Evolutionary conservation across 83 land plant genomes (phyloP), one percentile per base, ranked within the genome.

Genomic region (Isoetes engelmannii): DNA sequence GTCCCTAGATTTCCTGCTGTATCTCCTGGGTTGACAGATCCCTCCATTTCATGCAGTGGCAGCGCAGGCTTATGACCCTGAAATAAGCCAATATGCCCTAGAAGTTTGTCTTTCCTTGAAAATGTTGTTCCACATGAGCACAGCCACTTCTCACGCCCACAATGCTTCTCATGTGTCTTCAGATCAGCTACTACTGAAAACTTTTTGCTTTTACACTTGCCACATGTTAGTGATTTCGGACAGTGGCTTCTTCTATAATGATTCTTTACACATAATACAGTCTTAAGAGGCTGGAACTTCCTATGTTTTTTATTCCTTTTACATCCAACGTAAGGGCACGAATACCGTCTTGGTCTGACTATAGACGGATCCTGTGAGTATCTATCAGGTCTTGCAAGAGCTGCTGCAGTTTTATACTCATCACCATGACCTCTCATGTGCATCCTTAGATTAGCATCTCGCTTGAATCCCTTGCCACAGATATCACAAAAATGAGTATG

Each of bases 351-450:
- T 0, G 63, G 20, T 55, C 67, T 68, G 13, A 57, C 65, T 19
- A 57, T 47, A 18, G 6, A 20, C 8, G 64, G 6, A 6, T 10
- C 65, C 3, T 68, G 74, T 46, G 54, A 50, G 3, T 49, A 74
- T 72, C 74, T 76, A 72, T 63, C 45, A 6, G 85, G 85, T 44
- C 81, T 79, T 20, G 75, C 77, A 44, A 89, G 69, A 44, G 92
- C 92, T 0, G 81, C 85, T 7, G 76, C 77, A 1, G 92, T 81
- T 74, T 89, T 89, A 81, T 89, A 89, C 76, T 89, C 82, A 37
- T 89, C 89, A 0, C 92, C 92, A 17, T 88, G 92, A 6, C 89
- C 89, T 58, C 92, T 77, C 92, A 88, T 88, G 72, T 88, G 92
- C 89, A 88, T 88, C 56, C 92, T 75, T 44, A 88, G 53, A 72